Evolutionary conservation across 345 rosid genomes (phyloP), one percentile per base, ranked within the genome.

Genomic region (Gossypium mustelinum): DNA sequence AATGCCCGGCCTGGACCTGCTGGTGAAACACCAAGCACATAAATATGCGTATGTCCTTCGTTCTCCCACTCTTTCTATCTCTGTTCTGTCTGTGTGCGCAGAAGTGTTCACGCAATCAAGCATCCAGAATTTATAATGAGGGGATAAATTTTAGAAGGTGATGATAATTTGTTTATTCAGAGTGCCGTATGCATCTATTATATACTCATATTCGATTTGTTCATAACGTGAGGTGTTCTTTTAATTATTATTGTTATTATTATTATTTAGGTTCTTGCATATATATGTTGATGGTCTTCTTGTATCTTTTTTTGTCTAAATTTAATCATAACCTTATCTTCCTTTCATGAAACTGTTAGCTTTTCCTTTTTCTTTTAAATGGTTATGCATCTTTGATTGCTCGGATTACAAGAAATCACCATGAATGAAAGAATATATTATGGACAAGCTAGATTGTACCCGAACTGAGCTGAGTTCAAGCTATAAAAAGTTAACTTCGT

Each of bases 1-100:
- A 86, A 88, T 82, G 88, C 94, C 61, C 84, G 96, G 79, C 84
- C 90, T 17, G 84, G 92, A 80, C 87, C 88, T 48, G 82, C 88
- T 3, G 88, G 88, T 20, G 94, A 86, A 78, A 55, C 85, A 16
- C 81, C 82, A 65, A 73, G 78, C 79, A 58, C 81, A 44, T 83
- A 67, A 78, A 11, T 65, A 48, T 56, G 22, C 10, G 4, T 8
- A n/a, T 54, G 2, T n/a, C 58, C 58, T 54, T n/a, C 11, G 7
- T 7, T 18, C 59, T 20, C 62, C 3, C 62, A 20, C 34, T 55
- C 24, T 55, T 7, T 56, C 59, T 56, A 1, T 56, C 24, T 56
- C 59, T 56, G 1, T 70, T 2, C 34, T 22, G 7, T 25, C 69
- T 25, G 51, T n/a, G 57, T 4, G 47, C 39, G 65, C 12, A 18